Conservation (phyloP, 768 basidiomycete species). For the Podaxis carcinomalis region DNA sequence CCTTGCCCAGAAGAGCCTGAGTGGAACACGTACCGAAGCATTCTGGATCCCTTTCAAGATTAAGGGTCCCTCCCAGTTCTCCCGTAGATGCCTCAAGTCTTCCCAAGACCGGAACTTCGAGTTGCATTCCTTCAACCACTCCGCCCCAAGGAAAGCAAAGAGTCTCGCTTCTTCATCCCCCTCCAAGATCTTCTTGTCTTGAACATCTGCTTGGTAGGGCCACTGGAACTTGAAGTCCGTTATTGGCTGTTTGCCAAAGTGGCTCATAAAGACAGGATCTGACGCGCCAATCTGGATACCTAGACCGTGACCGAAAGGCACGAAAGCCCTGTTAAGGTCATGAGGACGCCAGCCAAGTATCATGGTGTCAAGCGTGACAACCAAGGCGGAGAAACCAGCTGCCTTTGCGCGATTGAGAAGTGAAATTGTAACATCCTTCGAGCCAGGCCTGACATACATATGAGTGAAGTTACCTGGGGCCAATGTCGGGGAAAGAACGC, state of each 20-base stretch:
- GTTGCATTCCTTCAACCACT: slow-evolving; percentile 61
- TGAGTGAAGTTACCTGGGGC: neutral
- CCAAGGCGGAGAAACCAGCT: slow-evolving; percentile 62
- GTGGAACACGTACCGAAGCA: slow-evolving; percentile 40
- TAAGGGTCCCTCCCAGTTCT: slow-evolving; percentile 76
- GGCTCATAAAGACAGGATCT: slow-evolving; percentile 77
- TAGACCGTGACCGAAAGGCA: slow-evolving; percentile 64
- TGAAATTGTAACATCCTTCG: slow-evolving; percentile 58
- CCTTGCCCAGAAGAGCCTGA: neutral
- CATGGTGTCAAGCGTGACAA: slow-evolving; percentile 80
- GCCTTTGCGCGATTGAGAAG: slow-evolving; percentile 62
- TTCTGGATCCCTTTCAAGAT: slow-evolving; percentile 76
- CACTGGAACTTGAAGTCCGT: slow-evolving; percentile 38
- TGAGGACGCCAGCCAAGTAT: slow-evolving; percentile 72
- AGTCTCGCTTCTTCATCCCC: slow-evolving; percentile 46
- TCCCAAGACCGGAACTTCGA: slow-evolving; percentile 66
- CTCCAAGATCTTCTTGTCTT: slow-evolving; percentile 34
- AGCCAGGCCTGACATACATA: slow-evolving; percentile 46
- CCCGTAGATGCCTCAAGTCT: slow-evolving; percentile 60
- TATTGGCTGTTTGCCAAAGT: slow-evolving; percentile 42
- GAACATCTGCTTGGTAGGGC: slow-evolving; percentile 52
- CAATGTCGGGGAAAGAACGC: slow-evolving; percentile 10
- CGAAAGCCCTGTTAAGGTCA: slow-evolving; percentile 60
- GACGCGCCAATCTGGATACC: slow-evolving; percentile 65
- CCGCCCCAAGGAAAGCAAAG: slow-evolving; percentile 44